Evolutionary conservation across 345 rosid genomes (phyloP), one percentile per base, ranked within the genome.

Genomic region (Eutrema japonicum): DNA sequence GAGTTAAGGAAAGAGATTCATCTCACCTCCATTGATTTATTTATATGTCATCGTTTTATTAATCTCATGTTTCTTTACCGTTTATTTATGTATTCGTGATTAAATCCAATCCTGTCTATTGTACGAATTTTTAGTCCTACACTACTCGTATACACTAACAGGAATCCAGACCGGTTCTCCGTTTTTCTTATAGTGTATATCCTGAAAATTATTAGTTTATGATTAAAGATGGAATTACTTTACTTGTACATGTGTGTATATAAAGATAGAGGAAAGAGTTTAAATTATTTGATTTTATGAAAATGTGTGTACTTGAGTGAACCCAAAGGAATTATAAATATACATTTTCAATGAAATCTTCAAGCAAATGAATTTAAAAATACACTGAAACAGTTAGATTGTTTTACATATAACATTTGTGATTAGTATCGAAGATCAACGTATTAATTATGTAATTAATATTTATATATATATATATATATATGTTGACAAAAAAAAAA

Each of bases 151-250:
- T 0, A 57, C 22, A 22, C n/a, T 36, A 2, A 57, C 45, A 37
- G 63, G 63, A 37, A 57, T 57, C 63, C 63, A 57, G 7, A 37
- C 45, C 4, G 63, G 45, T 57, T 57, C 63, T 57, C 63, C 63
- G 1, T 37, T 57, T 36, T 57, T 57, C 45, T 36, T 57, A 18
- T 37, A 36, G 63, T 37, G 10, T 16, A 10, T 37, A 37, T 16
- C 63, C 63, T 57, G 63, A 57, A 36, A 56, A 0, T 56, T 56
- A 16, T 35, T 1, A 16, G 2, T n/a, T 57, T 18, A 36, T 36
- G 43, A 57, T 16, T 0, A 9, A 1, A 16, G 30, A 36, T 54
- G 3, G 9, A 35, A 33, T 55, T 14, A 56, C 8, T 5, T 13
- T n/a, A n/a, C n/a, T n/a, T n/a, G n/a, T n/a, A n/a, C n/a, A n/a